phyloP scores from a whole-genome alignment of 2,329 filamentous ascomycete genomes.

The Arthroderma sp. region DNA sequence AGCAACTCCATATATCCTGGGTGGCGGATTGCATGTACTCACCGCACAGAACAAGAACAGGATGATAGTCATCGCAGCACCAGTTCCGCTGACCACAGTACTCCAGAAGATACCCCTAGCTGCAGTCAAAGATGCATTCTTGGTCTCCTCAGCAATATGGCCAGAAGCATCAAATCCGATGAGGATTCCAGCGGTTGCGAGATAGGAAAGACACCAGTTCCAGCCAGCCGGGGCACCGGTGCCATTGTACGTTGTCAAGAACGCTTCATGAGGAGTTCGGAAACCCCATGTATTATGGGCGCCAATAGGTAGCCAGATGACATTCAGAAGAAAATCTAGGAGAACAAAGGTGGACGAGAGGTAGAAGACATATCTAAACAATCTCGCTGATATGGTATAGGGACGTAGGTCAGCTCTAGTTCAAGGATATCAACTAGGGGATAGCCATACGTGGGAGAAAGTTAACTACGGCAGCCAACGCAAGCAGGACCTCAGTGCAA shows the following conservation, averaged over 20 bases:
- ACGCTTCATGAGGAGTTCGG: constrained; percentile 47
- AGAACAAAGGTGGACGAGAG: constrained; percentile 41
- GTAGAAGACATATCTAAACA: constrained; percentile 42
- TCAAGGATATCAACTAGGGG: not conserved
- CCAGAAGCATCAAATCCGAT: constrained; percentile 52
- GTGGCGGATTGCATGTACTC: constrained; percentile 15
- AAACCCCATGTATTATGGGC: constrained; percentile 46
- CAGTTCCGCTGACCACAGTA: constrained; percentile 45
- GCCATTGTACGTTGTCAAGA: constrained; percentile 49
- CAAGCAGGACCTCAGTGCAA: constrained; percentile 42
- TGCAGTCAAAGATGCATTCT: constrained; percentile 45
- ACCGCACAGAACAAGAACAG: constrained; percentile 49
- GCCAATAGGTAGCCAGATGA: constrained; percentile 50
- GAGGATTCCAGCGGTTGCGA: constrained; percentile 48
- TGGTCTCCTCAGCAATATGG: constrained; percentile 51
- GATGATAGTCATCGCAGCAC: constrained; percentile 45
- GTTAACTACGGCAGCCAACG: constrained; percentile 40
- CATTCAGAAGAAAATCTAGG: constrained; percentile 47
- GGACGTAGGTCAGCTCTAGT: not conserved
- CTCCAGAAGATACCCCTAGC: constrained; percentile 51
- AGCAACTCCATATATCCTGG: not conserved
- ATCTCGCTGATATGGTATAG: constrained; percentile 24
- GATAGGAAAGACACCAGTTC: constrained; percentile 53
- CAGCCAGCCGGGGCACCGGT: constrained; percentile 45
- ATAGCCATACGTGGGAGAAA: constrained; percentile 39